A percentile compares a stretch with the other conserved stretches of the same genome.
Evolutionary conservation across 306 rosid genomes (phyloP).

Genomic region (Vicia sativa): DNA sequence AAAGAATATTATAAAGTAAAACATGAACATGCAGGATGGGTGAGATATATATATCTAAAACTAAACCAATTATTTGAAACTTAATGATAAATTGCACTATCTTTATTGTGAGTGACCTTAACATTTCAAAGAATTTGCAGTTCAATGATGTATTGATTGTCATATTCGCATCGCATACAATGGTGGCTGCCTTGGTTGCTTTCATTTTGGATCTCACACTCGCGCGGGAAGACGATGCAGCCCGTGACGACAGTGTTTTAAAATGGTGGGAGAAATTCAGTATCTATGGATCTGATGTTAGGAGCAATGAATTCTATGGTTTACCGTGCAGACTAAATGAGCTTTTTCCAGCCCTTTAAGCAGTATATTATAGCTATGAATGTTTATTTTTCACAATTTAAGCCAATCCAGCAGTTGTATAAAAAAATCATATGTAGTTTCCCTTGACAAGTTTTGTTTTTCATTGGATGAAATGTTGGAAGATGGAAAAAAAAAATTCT

Average conservation of each 20-base stretch:
- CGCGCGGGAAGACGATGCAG: slow-evolving; percentile 43
- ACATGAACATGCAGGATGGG: slow-evolving; percentile 62
- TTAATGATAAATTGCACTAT: neutral
- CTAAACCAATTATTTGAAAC: neutral
- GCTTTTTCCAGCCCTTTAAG: slow-evolving; percentile 56
- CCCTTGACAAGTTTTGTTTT: neutral
- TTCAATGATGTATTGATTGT: slow-evolving; percentile 54
- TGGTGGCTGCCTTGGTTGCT: slow-evolving; percentile 71
- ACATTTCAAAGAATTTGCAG: slow-evolving; percentile 44
- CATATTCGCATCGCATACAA: slow-evolving; percentile 70
- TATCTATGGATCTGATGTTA: slow-evolving; percentile 57
- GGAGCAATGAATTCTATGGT: slow-evolving; percentile 70
- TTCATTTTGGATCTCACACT: slow-evolving; percentile 63
- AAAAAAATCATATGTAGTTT: neutral
- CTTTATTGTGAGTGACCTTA: neutral
- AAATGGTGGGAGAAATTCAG: slow-evolving; percentile 79
- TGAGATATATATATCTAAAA: slow-evolving; percentile 41
- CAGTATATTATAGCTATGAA: neutral
- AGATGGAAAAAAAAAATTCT: slow-evolving; percentile 13
- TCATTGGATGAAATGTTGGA: neutral
- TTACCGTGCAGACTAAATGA: slow-evolving; percentile 61
- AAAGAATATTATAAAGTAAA: slow-evolving; percentile 57
- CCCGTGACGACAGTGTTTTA: slow-evolving; percentile 57
- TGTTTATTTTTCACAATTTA: neutral
- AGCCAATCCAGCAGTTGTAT: neutral